Conservation (phyloP, 192 early-diverging fungal genomes). For the Linnemannia exigua region DNA sequence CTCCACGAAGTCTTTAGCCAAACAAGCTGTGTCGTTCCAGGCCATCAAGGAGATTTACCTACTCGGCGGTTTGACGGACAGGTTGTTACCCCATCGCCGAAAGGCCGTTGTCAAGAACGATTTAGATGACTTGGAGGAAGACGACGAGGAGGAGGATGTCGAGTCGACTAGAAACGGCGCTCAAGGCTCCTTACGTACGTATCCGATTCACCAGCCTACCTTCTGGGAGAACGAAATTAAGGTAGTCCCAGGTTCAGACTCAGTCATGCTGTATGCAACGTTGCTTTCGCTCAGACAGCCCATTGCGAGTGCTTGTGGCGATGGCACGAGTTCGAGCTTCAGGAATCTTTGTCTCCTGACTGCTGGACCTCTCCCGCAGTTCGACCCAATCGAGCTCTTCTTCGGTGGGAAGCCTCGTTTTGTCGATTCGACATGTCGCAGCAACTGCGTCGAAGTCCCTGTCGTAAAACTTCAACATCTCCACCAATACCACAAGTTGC, state of each 20-base stretch:
- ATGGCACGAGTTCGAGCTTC: conserved; percentile 9
- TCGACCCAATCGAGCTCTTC: conserved; percentile 36
- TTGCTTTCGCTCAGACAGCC: not conserved
- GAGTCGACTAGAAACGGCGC: not conserved
- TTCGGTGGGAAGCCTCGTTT: not conserved
- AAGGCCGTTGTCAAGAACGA: conserved; percentile 22
- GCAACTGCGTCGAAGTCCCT: not conserved
- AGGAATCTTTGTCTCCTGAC: conserved; percentile 19
- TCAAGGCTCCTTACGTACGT: not conserved
- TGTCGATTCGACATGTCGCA: not conserved
- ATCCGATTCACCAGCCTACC: conserved; percentile 43
- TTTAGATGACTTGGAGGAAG: not conserved
- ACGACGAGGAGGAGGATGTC: conserved; percentile 13
- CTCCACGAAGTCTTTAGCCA: conserved; percentile 71
- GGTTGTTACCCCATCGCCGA: conserved; percentile 69
- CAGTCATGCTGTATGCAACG: not conserved
- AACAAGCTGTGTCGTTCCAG: conserved; percentile 75
- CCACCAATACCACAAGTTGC: not conserved
- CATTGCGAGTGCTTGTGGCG: not conserved
- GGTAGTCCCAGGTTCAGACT: conserved; percentile 18
- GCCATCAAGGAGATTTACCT: conserved; percentile 77
- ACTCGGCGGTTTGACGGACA: conserved; percentile 77
- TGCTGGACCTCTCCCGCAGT: conserved; percentile 2
- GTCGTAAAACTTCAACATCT: not conserved
- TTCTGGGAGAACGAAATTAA: conserved; percentile 44